Conservation (phyloP, 2,329 filamentous ascomycete species). For the Pseudocercospora fijiensis region DNA sequence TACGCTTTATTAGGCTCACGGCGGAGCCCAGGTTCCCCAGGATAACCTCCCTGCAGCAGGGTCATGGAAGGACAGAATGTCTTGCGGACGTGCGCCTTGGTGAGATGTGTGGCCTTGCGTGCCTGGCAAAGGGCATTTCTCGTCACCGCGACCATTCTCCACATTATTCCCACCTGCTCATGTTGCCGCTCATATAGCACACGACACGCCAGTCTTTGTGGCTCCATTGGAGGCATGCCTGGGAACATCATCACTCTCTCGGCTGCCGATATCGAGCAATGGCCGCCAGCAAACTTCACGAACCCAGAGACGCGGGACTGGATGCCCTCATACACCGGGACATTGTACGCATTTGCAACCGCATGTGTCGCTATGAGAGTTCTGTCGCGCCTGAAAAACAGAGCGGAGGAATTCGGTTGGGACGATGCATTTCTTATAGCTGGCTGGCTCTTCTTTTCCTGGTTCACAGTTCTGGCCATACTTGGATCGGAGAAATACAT, state of each 20-base stretch:
- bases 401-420: conserved; percentile 31
- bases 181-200: background rate
- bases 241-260: conserved; percentile 17
- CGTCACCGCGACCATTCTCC: background rate
- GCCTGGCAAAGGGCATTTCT: background rate
- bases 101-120: background rate
- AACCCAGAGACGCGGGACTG: conserved; percentile 34
- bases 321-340: conserved; percentile 35
- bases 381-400: conserved; percentile 30
- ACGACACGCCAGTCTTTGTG: background rate
- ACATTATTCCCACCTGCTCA: background rate
- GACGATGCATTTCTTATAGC: conserved; percentile 34
- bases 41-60: background rate
- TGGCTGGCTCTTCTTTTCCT: conserved; percentile 27
- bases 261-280: conserved; percentile 12
- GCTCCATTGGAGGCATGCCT: conserved; percentile 8
- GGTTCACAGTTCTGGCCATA: conserved; percentile 28
- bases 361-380: conserved; percentile 30
- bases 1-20: conserved; percentile 8
- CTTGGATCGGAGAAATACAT: conserved; percentile 31
- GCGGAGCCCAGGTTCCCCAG: conserved; percentile 3
- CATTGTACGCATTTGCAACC: conserved; percentile 31
- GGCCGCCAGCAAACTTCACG: conserved; percentile 28
- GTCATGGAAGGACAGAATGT: background rate
- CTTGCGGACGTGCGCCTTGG: background rate